Base-by-base conservation (phyloP, 805 yeast species). In the Kuraishia piskuri region DNA sequence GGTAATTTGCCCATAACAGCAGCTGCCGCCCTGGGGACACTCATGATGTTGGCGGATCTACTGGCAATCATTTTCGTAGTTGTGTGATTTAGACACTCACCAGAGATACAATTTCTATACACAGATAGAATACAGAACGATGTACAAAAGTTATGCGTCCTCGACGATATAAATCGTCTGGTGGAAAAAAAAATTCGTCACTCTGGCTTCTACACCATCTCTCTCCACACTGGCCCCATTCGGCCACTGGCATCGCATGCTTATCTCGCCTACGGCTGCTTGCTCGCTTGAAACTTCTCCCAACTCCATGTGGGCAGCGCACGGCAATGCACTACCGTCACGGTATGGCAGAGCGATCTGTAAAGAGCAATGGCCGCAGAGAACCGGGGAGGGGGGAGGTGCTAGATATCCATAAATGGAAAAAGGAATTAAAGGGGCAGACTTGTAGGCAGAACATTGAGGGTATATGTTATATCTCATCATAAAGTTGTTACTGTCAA, bases 1-100 rank as follows among this genome's bases (percentile, higher is more conserved):
- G 24, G 48, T 14, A 45, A n/a, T 53, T 76, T 75, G 9, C 46
- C 22, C 46, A 40, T 7, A 14, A 12, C 12, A 9, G 48, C 8
- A 45, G 48, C 48, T n/a, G 17, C 24, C 48, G 17, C 24, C 48
- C 22, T 6, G 22, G 9, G 5, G 24, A 45, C n/a, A 19, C 48
- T 45, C 48, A 14, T 45, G 22, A 21, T 12, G 21, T 8, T 31
- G 9, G 40, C 9, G 40, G 40, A 31, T 31, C 40, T 31, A 31
- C n/a, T n/a, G 40, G 40, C 40, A 31, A 31, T 31, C 40, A 31
- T 31, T 31, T 31, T 12, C 17, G n/a, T 31, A n/a, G n/a, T n/a
- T n/a, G n/a, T n/a, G n/a, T n/a, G n/a, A n/a, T n/a, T n/a, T n/a
- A n/a, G n/a, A n/a, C n/a, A n/a, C n/a, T n/a, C n/a, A n/a, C n/a